Percentiles rank a stretch among this genome's conserved stretches.
Conservation (phyloP, 495 filamentous ascomycete genomes). For the Clohesyomyces aquaticus region DNA sequence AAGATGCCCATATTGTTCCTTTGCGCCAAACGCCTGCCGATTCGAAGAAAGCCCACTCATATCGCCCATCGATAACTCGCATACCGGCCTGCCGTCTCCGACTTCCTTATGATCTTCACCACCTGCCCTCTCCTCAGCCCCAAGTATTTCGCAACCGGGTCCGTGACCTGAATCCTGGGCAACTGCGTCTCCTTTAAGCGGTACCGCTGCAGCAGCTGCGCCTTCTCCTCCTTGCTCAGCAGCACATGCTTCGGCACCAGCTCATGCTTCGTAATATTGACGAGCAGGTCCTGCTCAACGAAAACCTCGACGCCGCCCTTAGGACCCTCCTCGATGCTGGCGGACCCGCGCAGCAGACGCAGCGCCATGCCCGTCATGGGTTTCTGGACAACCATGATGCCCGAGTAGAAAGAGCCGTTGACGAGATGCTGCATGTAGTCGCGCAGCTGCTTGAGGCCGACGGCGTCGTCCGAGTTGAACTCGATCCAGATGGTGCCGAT, state of each 20-base stretch:
- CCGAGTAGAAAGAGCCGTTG: constrained; percentile 78
- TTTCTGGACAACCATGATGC: constrained; percentile 83
- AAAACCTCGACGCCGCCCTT: constrained; percentile 80
- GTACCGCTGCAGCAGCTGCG: constrained; percentile 78
- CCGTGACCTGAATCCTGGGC: constrained; percentile 84
- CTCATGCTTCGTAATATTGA: constrained; percentile 98
- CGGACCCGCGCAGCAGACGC: constrained; percentile 76
- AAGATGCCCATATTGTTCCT: neutral
- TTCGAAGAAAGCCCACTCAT: constrained; percentile 46
- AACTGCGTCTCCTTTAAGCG: constrained; percentile 96
- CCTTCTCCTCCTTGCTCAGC: constrained; percentile 88
- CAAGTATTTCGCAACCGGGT: constrained; percentile 90
- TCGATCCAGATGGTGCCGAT: constrained; percentile 92
- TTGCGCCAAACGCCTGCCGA: constrained; percentile 32
- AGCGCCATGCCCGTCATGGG: constrained; percentile 80
- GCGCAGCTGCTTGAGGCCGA: constrained; percentile 91
- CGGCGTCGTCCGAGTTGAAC: constrained; percentile 73
- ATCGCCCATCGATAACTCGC: constrained; percentile 72
- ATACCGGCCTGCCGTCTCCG: constrained; percentile 77
- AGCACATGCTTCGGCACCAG: constrained; percentile 93
- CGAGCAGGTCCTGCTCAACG: constrained; percentile 89
- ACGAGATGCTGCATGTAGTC: constrained; percentile 80
- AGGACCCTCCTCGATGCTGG: constrained; percentile 78
- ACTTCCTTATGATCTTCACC: constrained; percentile 93
- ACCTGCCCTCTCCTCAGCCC: constrained; percentile 92